Conservation (phyloP, 208 protist genomes). For the Trypanosoma caninum region DNA sequence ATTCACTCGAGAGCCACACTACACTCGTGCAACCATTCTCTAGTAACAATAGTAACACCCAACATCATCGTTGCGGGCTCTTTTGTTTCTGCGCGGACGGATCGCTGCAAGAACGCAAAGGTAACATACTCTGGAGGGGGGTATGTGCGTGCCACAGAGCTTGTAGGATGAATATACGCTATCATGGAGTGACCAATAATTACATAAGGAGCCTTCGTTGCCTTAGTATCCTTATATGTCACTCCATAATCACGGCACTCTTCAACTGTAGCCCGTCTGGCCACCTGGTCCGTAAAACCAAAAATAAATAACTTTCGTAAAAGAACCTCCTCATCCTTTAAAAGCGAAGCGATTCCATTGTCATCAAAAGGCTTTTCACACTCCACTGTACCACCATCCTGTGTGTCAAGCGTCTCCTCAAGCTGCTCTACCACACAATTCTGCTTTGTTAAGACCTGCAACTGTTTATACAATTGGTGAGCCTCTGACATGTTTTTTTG, state of each 20-base stretch:
- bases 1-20: slow-evolving; percentile 31
- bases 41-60: slow-evolving; percentile 82
- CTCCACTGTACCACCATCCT: slow-evolving; percentile 31
- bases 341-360: slow-evolving; percentile 21
- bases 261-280: slow-evolving; percentile 79
- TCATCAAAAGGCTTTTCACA: slow-evolving; percentile 8
- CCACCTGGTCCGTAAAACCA: slow-evolving; percentile 87
- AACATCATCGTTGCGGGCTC: slow-evolving; percentile 80
- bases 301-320: slow-evolving; percentile 83
- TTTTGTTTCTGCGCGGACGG: slow-evolving; percentile 72
- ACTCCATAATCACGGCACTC: slow-evolving; percentile 85
- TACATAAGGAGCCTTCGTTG: slow-evolving; percentile 82
- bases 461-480: slow-evolving; percentile 58
- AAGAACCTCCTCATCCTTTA: slow-evolving; percentile 58
- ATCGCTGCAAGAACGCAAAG: slow-evolving; percentile 74
- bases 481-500: slow-evolving; percentile 85
- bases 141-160: slow-evolving; percentile 71
- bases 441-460: slow-evolving; percentile 36
- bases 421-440: slow-evolving; percentile 38
- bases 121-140: slow-evolving; percentile 88
- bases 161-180: slow-evolving; percentile 84
- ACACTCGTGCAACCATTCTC: slow-evolving; percentile 79
- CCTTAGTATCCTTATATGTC: slow-evolving; percentile 80
- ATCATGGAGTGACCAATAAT: slow-evolving; percentile 56
- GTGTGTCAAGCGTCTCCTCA: slow-evolving; percentile 59